Base-by-base conservation (phyloP, 1,284 basidiomycete genomes). In the Puccinia novopanici region DNA sequence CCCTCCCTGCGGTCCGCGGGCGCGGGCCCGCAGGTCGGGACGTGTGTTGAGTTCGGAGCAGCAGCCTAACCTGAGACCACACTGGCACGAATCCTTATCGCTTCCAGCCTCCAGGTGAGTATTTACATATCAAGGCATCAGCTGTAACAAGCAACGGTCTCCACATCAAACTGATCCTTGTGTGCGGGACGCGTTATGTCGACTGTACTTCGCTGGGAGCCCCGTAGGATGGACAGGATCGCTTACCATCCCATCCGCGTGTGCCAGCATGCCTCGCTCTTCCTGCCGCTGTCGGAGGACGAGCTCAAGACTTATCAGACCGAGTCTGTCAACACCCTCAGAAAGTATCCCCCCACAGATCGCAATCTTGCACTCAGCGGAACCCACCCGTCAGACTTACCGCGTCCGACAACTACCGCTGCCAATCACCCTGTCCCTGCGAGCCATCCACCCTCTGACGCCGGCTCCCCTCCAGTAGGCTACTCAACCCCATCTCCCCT, bases 191-290 rank as follows among this genome's bases (percentile, higher is more conserved):
- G 15, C 24, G 57, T 61, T 37, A 8, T 65, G 22, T 48, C n/a
- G 42, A 17, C 40, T 45, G 40, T 67, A 67, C 63, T 61, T n/a
- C n/a, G 9, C 27, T 30, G n/a, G 55, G 8, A 40, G n/a, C n/a
- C 40, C 59, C 40, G 59, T 19, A 48, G 63, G 22, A 77, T 77
- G 75, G 76, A 79, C 40, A 70, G 52, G 42, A 80, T 80, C 30
- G 78, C 78, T n/a, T 80, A 80, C 55, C 78, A 80, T 45, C 78
- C 78, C 4, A 42, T 65, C 12, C 54, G 78, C 4, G 55, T 80
- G 3, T 50, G 30, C 27, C 57, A 40, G 48, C 70, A 68, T 9
- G 61, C 78, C 42, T 80, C 78, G 6, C 78, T 80, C 19, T 80
- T 73, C 48, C 34, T 80, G 24, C 78, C 78, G 2, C 50, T 61